A percentile compares a stretch with the other conserved stretches of the same genome.
Evolutionary conservation across 2,329 filamentous ascomycete genomes (phyloP).

Genomic region (Aphanocladium album): DNA sequence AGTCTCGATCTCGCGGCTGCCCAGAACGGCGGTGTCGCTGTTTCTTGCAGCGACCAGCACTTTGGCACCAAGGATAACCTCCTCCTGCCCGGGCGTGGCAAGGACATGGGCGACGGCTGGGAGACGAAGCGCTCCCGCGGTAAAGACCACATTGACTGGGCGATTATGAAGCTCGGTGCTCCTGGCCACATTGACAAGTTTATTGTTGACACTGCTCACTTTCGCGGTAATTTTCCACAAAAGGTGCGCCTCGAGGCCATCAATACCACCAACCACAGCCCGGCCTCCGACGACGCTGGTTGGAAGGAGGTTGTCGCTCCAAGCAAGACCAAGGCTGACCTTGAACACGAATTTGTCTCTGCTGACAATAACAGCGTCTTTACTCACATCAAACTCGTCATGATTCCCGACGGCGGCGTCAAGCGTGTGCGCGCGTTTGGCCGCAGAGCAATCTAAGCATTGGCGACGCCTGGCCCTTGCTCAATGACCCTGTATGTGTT

Average conservation of each 20-base stretch:
- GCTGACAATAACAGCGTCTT: constrained; percentile 55
- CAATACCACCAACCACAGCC: constrained; percentile 50
- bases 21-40: constrained; percentile 71
- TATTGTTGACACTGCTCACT: constrained; percentile 76
- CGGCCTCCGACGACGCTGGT: constrained; percentile 48
- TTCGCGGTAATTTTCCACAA: constrained; percentile 78
- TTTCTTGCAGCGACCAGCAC: constrained; percentile 76
- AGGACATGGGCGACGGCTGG: constrained; percentile 87
- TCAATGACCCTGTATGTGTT: constrained; percentile 5
- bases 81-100: constrained; percentile 70
- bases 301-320: constrained; percentile 65
- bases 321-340: constrained; percentile 66
- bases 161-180: constrained; percentile 68
- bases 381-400: constrained; percentile 83
- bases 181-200: constrained; percentile 60
- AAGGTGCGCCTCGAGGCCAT: constrained; percentile 64
- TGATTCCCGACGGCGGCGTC: constrained; percentile 89
- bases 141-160: constrained; percentile 72
- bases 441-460: constrained; percentile 22
- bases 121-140: constrained; percentile 72
- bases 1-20: constrained; percentile 73
- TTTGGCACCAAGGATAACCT: constrained; percentile 79
- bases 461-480: background rate
- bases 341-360: constrained; percentile 62
- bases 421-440: constrained; percentile 65